Evolutionary conservation across 148 eudicot species (phyloP).

Genomic region (Vaccinium corymbosum): DNA sequence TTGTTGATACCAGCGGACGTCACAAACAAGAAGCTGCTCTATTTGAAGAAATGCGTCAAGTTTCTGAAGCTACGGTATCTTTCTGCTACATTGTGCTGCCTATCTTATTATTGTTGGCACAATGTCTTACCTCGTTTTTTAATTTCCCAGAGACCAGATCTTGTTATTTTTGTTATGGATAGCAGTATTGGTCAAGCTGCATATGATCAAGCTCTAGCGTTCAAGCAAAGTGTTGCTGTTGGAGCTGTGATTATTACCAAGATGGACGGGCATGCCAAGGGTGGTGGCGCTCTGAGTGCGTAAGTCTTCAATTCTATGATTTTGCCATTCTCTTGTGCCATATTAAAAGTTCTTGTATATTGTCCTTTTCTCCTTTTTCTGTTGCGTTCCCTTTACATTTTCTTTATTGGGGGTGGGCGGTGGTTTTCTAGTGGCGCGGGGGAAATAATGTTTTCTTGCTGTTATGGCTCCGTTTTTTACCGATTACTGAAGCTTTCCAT

Average conservation of each 20-base stretch:
- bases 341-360: not conserved
- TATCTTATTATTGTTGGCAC: conserved; percentile 5
- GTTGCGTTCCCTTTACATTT: not conserved
- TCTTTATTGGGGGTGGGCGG: not conserved
- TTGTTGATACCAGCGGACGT: conserved; percentile 97
- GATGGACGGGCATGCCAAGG: conserved; percentile 99
- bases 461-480: not conserved
- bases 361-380: not conserved
- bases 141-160: conserved; percentile 88
- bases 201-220: conserved; percentile 95
- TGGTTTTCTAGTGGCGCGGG: not conserved
- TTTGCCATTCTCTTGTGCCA: not conserved
- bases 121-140: conserved; percentile 20
- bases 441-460: not conserved
- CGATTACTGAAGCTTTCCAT: not conserved
- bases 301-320: conserved; percentile 42
- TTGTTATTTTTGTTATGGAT: conserved; percentile 96
- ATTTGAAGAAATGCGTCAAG: conserved; percentile 99
- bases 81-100: not conserved
- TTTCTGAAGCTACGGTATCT: conserved; percentile 79
- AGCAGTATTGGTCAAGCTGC: conserved; percentile 99
- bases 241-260: conserved; percentile 97
- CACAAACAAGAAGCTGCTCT: conserved; percentile 98
- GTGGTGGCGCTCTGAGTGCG: conserved; percentile 99
- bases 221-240: conserved; percentile 98